phyloP scores from a whole-genome alignment of 1,284 basidiomycete species.

The Apiotrichum montevideense region DNA sequence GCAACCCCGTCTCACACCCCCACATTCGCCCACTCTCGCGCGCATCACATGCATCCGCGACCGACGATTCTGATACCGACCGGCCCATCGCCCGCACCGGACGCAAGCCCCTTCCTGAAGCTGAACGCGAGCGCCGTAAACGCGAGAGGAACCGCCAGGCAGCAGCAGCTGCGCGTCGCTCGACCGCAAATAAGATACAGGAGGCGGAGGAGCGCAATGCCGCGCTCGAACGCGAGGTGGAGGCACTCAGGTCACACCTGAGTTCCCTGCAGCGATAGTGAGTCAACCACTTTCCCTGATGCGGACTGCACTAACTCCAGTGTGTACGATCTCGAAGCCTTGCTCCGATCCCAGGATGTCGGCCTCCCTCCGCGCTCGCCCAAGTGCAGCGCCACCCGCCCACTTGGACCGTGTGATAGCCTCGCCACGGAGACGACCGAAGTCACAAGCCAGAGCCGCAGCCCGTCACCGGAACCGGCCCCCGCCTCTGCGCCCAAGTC shows the following conservation, averaged over 20 bases:
- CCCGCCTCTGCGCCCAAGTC: too few relatives aligned
- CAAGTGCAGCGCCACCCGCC: too few relatives aligned
- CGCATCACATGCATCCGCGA: too few relatives aligned
- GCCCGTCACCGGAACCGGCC: neutral
- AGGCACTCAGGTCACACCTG: neutral
- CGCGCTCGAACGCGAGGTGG: neutral
- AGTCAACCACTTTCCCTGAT: neutral
- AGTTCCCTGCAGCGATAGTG: neutral
- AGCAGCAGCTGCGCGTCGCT: neutral
- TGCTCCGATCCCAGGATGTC: neutral
- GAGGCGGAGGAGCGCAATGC: too few relatives aligned
- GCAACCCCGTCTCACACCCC: too few relatives aligned
- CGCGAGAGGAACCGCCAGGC: neutral
- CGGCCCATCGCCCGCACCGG: too few relatives aligned
- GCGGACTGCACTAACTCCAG: neutral
- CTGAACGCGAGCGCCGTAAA: neutral
- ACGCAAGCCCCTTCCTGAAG: too few relatives aligned
- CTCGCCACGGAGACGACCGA: neutral
- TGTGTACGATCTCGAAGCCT: neutral
- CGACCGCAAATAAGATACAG: neutral
- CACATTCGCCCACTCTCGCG: too few relatives aligned
- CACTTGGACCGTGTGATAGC: neutral
- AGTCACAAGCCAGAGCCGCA: neutral
- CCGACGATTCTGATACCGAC: too few relatives aligned
- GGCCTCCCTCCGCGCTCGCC: neutral